Base-by-base conservation (phyloP, 2,329 filamentous ascomycete species). In the Exophiala phaeomuriformis region DNA sequence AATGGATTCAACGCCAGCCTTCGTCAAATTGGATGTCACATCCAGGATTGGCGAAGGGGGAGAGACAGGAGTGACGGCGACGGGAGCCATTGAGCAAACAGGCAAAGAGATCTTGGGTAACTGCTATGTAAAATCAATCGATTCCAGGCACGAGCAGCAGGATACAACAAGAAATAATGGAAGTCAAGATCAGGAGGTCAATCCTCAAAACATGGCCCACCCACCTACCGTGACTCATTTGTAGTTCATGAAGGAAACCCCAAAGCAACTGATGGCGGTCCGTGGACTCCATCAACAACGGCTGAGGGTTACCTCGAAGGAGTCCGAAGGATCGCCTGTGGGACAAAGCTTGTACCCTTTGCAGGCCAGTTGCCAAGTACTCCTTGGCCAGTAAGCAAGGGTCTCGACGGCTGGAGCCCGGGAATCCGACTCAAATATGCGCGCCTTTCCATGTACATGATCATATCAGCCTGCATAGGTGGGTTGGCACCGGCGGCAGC, bases 1-100 rank as follows among this genome's bases (percentile, higher is more conserved):
- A 35, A 49, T 57, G 30, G 58, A 43, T 33, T 58, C 51, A n/a
- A 58, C 58, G 29, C 53, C 61, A n/a, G 60, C 51, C 36, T 59
- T 55, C 47, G 58, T 62, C 49, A 63, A 53, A 48, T 59, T 61
- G 7, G 59, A 57, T 8, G 54, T 58, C 40, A 35, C 51, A 35
- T 59, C 60, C 47, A 59, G 32, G 1, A 55, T 59, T 5, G 58
- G 56, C 33, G 56, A 57, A 3, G 58, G 52, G 29, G 58, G 51
- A 36, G 51, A 56, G n/a, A 55, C 37, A 29, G 47, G 57, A 9
- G 55, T 33, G 37, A 63, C 9, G 9, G 61, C 59, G 12, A 44
- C 47, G 9, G 61, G 61, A 29, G 60, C 52, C 60, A 63, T 63
- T 19, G 32, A n/a, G 47, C 4, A 43, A 40, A 2, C 30, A 12